A percentile compares a stretch with the other conserved stretches of the same genome.
Conservation (phyloP, 352 stramenopile genomes). For the Pythium rhizo-oryzae region DNA sequence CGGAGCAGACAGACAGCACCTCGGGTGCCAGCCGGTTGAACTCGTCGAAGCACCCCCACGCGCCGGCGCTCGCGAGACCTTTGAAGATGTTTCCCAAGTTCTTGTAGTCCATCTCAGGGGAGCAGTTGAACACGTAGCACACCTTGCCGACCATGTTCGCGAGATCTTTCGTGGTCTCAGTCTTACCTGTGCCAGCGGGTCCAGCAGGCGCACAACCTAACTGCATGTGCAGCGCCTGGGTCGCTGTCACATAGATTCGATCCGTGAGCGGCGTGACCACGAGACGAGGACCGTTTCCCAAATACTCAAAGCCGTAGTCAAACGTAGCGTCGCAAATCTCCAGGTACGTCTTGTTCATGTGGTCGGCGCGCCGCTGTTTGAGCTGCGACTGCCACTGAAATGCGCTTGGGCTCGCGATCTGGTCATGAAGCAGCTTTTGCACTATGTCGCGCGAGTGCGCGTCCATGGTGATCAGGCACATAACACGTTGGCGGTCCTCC, state of each 20-base stretch:
- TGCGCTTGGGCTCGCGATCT: constrained; percentile 64
- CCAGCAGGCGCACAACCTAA: constrained; percentile 95
- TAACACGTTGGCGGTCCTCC: constrained; percentile 90
- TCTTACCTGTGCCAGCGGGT: constrained; percentile 92
- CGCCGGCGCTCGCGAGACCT: constrained; percentile 89
- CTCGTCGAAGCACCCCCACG: constrained; percentile 97
- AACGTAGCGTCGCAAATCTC: constrained; percentile 93
- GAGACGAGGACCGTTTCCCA: constrained; percentile 92
- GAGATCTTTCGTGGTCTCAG: constrained; percentile 95
- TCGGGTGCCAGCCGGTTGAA: constrained; percentile 95
- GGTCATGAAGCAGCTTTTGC: constrained; percentile 89
- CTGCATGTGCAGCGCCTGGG: constrained; percentile 94
- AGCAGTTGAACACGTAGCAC: constrained; percentile 96
- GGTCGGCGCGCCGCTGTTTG: constrained; percentile 70
- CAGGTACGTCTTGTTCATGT: constrained; percentile 58
- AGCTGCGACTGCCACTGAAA: constrained; percentile 96
- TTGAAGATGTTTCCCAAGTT: constrained; percentile 97
- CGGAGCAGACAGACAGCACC: constrained; percentile 91
- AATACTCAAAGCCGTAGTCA: constrained; percentile 96
- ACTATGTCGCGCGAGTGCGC: constrained; percentile 92
- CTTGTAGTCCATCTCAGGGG: constrained; percentile 96
- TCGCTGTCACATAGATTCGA: constrained; percentile 95
- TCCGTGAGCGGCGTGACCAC: constrained; percentile 96
- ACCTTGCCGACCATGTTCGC: constrained; percentile 92
- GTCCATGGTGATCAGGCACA: constrained; percentile 96